Evolutionary conservation across 352 stramenopile species (phyloP), one percentile per base, ranked within the genome.

Genomic region (Globisporangium polare): DNA sequence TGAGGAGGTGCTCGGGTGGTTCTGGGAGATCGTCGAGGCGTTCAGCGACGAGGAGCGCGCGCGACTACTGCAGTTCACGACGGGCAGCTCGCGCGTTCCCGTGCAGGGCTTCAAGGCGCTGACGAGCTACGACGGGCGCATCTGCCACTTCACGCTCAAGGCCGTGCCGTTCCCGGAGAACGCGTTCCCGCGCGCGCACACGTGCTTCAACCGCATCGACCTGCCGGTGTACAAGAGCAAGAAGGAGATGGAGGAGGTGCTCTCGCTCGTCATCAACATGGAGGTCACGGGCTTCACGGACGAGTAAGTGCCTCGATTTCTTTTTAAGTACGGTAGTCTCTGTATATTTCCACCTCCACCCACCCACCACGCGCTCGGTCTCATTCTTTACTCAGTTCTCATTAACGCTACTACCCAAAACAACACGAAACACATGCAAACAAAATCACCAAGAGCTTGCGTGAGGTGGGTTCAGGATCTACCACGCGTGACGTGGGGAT

Each of bases 191-290:
- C 66, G 76, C 39, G 74, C 73, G 6, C 87, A 95, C 73, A 95
- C 85, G 42, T 95, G 87, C 72, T 94, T 95, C 65, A 95, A 95
- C 71, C 87, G 83, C 45, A 86, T 95, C 39, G 87, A 95, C 54
- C 52, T 95, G n/a, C 87, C 87, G 59, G 80, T 97, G 43, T 98
- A 98, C 74, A 92, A 96, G 50, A 81, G 68, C 20, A 97, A 95
- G 75, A 83, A 90, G 58, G 88, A 98, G 58, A 68, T 98, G 12
- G 78, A 97, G 58, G 86, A 98, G 63, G 95, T 97, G 60, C 74
- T 98, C 39, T 96, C 89, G 61, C 80, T 98, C 58, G 93, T 95
- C 15, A 97, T 98, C 53, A 96, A 96, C 58, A 98, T 98, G 92
- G 90, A 97, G 67, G 76, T 92, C 61, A 97, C 92, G 43, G 92